Conservation (phyloP, 2,329 filamentous ascomycete species). For the Pezicula radicicola region DNA sequence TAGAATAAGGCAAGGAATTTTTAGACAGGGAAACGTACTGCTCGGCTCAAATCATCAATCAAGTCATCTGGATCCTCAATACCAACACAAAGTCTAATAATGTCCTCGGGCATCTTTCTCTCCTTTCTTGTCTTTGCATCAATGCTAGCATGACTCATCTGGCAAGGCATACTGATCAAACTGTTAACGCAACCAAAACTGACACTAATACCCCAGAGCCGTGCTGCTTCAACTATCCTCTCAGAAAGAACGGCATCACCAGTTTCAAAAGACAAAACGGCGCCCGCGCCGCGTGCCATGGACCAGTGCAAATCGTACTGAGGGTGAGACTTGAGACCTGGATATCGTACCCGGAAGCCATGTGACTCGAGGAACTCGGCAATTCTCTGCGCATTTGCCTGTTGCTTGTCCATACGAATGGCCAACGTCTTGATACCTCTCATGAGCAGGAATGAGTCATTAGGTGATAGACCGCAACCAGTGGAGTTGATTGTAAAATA, state of each 20-base stretch:
- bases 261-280: conserved; percentile 94
- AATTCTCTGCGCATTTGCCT: conserved; percentile 85
- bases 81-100: conserved; percentile 92
- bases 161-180: conserved; percentile 98
- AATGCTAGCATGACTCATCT: conserved; percentile 99
- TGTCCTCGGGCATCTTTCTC: conserved; percentile 91
- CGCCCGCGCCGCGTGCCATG: conserved; percentile 90
- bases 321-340: conserved; percentile 88
- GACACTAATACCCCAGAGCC: conserved; percentile 92
- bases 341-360: conserved; percentile 94
- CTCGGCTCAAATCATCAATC: conserved; percentile 87
- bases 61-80: conserved; percentile 92
- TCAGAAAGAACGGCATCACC: conserved; percentile 81
- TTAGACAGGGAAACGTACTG: conserved; percentile 59
- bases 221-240: conserved; percentile 89
- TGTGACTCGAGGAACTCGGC: conserved; percentile 87
- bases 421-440: conserved; percentile 94
- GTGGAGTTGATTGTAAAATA: conserved; percentile 98
- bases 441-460: conserved; percentile 94
- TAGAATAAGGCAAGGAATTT: conserved; percentile 8
- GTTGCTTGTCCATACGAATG: conserved; percentile 98
- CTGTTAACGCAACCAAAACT: conserved; percentile 98
- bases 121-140: conserved; percentile 90
- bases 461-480: conserved; percentile 89
- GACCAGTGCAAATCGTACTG: conserved; percentile 96